Conservation (phyloP, 2,329 filamentous ascomycete genomes). For the Colletotrichum nymphaeae region DNA sequence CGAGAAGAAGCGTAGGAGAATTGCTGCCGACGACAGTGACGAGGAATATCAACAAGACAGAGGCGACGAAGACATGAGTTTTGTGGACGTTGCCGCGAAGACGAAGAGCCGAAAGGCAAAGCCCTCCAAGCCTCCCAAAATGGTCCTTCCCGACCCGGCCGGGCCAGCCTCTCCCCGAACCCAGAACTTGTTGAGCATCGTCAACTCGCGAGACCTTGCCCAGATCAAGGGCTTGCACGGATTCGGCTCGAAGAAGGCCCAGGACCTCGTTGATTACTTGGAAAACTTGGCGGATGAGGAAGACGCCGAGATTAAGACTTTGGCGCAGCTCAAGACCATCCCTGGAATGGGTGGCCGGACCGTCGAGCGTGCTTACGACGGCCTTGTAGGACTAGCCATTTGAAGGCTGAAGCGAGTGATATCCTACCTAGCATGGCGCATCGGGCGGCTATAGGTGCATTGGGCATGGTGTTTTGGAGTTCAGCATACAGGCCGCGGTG, state of each 20-base stretch:
- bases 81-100: conserved; percentile 43
- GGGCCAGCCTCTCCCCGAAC: conserved; percentile 65
- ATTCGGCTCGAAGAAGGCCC: conserved; percentile 78
- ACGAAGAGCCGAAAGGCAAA: conserved; percentile 46
- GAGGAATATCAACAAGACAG: conserved; percentile 52
- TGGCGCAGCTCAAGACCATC: conserved; percentile 63
- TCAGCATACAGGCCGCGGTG: conserved; percentile 22
- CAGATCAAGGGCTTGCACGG: conserved; percentile 76
- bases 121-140: conserved; percentile 40
- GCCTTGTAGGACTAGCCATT: conserved; percentile 46
- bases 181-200: conserved; percentile 72
- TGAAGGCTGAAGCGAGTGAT: neutral
- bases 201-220: conserved; percentile 77
- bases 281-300: conserved; percentile 56
- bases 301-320: conserved; percentile 54
- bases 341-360: conserved; percentile 68
- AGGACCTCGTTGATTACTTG: conserved; percentile 68
- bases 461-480: conserved; percentile 33
- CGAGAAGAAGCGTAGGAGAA: conserved; percentile 40
- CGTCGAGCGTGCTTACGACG: conserved; percentile 67
- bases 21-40: conserved; percentile 48
- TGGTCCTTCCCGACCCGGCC: conserved; percentile 53
- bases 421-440: conserved; percentile 25
- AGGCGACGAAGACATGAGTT: conserved; percentile 53
- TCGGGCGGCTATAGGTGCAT: conserved; percentile 21